A percentile compares a stretch with the other conserved stretches of the same genome.
phyloP scores from a whole-genome alignment of 2,329 filamentous ascomycete genomes.

The Penicillium hesseltinei region DNA sequence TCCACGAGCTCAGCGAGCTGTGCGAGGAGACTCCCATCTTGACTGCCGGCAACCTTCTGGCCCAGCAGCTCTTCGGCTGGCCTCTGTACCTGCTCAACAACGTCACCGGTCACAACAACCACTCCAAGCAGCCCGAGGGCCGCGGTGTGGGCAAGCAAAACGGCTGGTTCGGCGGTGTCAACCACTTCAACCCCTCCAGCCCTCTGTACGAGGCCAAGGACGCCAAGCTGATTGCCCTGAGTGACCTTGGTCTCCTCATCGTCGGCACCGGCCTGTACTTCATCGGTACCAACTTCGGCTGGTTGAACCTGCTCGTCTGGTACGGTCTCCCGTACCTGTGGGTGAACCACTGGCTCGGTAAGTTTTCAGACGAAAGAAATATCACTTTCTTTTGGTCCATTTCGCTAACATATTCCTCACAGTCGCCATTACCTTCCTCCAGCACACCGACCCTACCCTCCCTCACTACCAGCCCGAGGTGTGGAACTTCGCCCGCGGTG shows the following conservation, averaged over 20 bases:
- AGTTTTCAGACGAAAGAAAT: slow-evolving; percentile 40
- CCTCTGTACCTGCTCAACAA: slow-evolving; percentile 87
- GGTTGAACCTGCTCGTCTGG: slow-evolving; percentile 85
- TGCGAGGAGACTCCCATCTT: slow-evolving; percentile 91
- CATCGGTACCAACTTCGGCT: slow-evolving; percentile 76
- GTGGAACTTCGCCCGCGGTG: slow-evolving; percentile 93
- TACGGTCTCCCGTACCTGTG: slow-evolving; percentile 93
- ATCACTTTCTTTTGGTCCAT: neutral
- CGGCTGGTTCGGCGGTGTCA: slow-evolving; percentile 75
- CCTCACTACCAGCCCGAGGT: slow-evolving; percentile 84
- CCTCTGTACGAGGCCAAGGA: slow-evolving; percentile 91
- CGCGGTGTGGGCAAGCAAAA: slow-evolving; percentile 91
- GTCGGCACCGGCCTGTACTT: slow-evolving; percentile 61
- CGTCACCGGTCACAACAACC: slow-evolving; percentile 93
- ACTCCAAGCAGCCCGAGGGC: slow-evolving; percentile 86
- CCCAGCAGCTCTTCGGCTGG: slow-evolving; percentile 91
- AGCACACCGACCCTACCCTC: slow-evolving; percentile 92
- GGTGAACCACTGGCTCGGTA: slow-evolving; percentile 99
- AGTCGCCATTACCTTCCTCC: slow-evolving; percentile 96
- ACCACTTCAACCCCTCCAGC: slow-evolving; percentile 88
- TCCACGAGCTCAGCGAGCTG: slow-evolving; percentile 82
- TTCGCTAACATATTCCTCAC: slow-evolving; percentile 10
- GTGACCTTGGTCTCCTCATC: slow-evolving; percentile 76
- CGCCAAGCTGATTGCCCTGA: slow-evolving; percentile 79
- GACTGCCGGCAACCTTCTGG: slow-evolving; percentile 70